Evolutionary conservation across 352 stramenopile species (phyloP).

Genomic region (Pythium insidiosum): DNA sequence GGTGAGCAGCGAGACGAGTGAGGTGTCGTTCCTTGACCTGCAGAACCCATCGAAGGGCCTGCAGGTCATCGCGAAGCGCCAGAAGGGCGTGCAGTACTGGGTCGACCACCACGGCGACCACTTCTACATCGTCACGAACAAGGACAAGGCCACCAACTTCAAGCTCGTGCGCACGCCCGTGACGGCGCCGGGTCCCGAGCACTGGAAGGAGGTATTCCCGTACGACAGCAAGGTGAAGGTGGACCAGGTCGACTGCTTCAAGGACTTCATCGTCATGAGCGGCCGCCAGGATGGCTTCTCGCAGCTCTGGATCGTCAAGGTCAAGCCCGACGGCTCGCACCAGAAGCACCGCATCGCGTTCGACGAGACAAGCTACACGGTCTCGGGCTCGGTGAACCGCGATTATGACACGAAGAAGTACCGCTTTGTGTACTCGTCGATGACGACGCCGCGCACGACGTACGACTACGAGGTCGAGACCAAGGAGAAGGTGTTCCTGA

Average conservation of each 20-base stretch:
- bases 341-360: constrained; percentile 75
- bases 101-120: constrained; percentile 83
- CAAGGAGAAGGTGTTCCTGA: constrained; percentile 70
- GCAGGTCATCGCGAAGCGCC: constrained; percentile 52
- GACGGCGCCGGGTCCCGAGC: constrained; percentile 25
- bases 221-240: constrained; percentile 81
- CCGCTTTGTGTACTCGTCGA: constrained; percentile 90
- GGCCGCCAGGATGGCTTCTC: constrained; percentile 84
- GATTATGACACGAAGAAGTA: constrained; percentile 88
- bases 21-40: constrained; percentile 78
- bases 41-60: constrained; percentile 33
- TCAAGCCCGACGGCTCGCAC: constrained; percentile 23
- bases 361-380: constrained; percentile 86
- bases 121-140: constrained; percentile 94
- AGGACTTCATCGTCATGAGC: constrained; percentile 77
- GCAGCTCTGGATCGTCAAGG: constrained; percentile 79
- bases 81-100: constrained; percentile 71
- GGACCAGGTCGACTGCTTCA: constrained; percentile 84
- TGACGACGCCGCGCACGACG: constrained; percentile 86
- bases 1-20: constrained; percentile 88
- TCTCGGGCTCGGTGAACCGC: constrained; percentile 66
- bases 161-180: constrained; percentile 81
- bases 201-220: constrained; percentile 87
- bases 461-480: constrained; percentile 81
- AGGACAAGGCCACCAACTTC: constrained; percentile 90